Evolutionary conservation across 2,329 filamentous ascomycete species (phyloP), one percentile per base, ranked within the genome.

Genomic region (Penicillium sp.): DNA sequence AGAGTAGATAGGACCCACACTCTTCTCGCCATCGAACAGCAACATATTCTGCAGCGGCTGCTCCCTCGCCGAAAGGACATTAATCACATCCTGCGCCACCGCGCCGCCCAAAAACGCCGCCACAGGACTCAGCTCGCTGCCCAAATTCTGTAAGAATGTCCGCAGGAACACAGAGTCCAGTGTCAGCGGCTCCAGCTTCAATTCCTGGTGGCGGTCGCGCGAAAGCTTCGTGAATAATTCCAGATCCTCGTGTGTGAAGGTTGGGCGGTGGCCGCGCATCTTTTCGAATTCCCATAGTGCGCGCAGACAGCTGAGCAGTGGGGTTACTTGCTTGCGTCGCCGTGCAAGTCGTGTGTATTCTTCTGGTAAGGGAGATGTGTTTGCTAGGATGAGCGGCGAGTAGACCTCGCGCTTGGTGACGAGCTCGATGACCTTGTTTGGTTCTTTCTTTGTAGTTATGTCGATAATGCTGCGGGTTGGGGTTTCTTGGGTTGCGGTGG

Each of bases 11-110:
- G 85, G 85, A 0, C 88, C 90, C 61, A 89, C 84, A 73, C 90
- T 89, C 42, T 81, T 83, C 63, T 90, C 89, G 13, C 92, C 92
- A 70, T 97, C 91, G 66, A 97, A 96, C 18, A 97, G 79, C 46
- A 96, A 83, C 70, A 96, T 85, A 72, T 99, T 99, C 76, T 99
- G 94, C 39, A 99, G 88, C 0, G 94, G 94, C 73, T 97, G 94
- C 76, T 97, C 91, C 38, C 89, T 86, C 70, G 89, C 86, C 45
- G 92, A 91, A 6, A 97, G 82, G 30, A 97, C 92, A 67, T 97
- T 97, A 76, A 99, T 97, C 47, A 96, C 91, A 70, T 99, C 94
- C 75, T 99, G 94, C 0, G 93, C 91, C 14, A 99, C 81, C 71
- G 92, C 86, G 9, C 92, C 94, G 45, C 94, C 94, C 10, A 99